phyloP scores from a whole-genome alignment of 2,329 filamentous ascomycete genomes.

The Xylariaceae sp. region DNA sequence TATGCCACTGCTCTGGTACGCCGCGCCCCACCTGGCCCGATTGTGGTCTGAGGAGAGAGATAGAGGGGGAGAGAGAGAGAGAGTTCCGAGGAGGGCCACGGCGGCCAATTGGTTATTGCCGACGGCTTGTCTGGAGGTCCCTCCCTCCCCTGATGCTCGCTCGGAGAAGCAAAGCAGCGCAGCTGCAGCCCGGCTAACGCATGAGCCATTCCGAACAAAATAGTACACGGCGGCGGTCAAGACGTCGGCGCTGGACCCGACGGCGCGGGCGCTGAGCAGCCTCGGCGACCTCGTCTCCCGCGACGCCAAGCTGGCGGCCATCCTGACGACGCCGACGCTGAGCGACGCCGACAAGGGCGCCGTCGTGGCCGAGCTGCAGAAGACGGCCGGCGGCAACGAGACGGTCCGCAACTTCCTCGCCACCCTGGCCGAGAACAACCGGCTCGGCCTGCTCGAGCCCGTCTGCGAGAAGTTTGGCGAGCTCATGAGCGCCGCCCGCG shows the following conservation, averaged over 20 bases:
- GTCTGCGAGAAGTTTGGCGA: conserved; percentile 81
- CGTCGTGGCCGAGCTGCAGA: conserved; percentile 82
- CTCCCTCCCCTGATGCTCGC: too few species aligned
- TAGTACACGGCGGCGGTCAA: conserved; percentile 97
- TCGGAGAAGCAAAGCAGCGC: too few species aligned
- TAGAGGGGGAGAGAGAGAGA: too few species aligned
- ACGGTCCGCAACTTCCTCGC: conserved; percentile 90
- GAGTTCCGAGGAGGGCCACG: too few species aligned
- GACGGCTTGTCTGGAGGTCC: too few species aligned
- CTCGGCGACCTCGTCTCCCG: conserved; percentile 68
- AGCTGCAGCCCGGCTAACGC: conserved; percentile 19
- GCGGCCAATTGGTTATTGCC: too few species aligned
- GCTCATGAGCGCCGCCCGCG: conserved; percentile 81
- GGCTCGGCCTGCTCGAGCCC: conserved; percentile 71
- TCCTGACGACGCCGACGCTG: conserved; percentile 78
- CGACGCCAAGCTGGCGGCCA: conserved; percentile 70
- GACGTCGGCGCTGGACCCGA: conserved; percentile 74
- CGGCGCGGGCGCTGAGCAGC: conserved; percentile 68
- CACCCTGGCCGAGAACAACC: conserved; percentile 93
- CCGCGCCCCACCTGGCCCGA: too few species aligned
- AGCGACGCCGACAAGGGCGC: conserved; percentile 70
- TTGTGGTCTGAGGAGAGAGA: too few species aligned
- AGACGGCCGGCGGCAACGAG: conserved; percentile 64
- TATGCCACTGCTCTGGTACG: conserved; percentile 98
- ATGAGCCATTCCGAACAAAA: conserved; percentile 38